Evolutionary conservation across 108 stramenopile species (phyloP).

Genomic region (Stephanodiscus minutulus): DNA sequence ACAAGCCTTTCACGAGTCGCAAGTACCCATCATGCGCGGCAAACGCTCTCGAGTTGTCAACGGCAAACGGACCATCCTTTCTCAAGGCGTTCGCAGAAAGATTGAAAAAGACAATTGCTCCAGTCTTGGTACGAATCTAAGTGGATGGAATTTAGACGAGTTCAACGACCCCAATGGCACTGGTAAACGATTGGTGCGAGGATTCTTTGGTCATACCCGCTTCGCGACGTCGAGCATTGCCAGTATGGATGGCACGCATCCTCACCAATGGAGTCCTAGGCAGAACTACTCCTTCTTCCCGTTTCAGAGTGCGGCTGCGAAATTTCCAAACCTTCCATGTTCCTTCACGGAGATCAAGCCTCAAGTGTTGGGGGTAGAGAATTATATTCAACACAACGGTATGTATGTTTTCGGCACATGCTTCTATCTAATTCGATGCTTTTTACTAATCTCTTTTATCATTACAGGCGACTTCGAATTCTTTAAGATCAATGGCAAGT

Average conservation of each 20-base stretch:
- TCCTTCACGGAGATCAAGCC: too few relatives aligned
- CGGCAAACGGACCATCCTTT: conserved; percentile 73
- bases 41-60: conserved; percentile 78
- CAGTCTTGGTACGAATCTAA: conserved; percentile 16
- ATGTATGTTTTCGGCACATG: too few relatives aligned
- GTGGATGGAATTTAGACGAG: conserved; percentile 42
- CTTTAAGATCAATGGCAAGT: conserved; percentile 61
- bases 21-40: conserved; percentile 32
- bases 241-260: conserved; percentile 81
- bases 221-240: conserved; percentile 77
- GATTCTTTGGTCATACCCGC: conserved; percentile 74
- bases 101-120: conserved; percentile 46
- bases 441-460: too few relatives aligned
- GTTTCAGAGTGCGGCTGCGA: conserved; percentile 17
- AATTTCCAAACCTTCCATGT: too few relatives aligned
- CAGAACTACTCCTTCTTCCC: too few relatives aligned
- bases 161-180: conserved; percentile 8
- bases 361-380: conserved; percentile 65
- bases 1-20: conserved; percentile 2
- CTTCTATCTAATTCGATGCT: too few relatives aligned
- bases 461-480: conserved; percentile 91
- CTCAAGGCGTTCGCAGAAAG: conserved; percentile 49
- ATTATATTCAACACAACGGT: conserved; percentile 86
- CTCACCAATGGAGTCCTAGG: conserved; percentile 83
- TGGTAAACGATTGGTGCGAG: conserved; percentile 24